Evolutionary conservation across 2,329 filamentous ascomycete species (phyloP), one percentile per base, ranked within the genome.

Genomic region (Hypoxylon sp.): DNA sequence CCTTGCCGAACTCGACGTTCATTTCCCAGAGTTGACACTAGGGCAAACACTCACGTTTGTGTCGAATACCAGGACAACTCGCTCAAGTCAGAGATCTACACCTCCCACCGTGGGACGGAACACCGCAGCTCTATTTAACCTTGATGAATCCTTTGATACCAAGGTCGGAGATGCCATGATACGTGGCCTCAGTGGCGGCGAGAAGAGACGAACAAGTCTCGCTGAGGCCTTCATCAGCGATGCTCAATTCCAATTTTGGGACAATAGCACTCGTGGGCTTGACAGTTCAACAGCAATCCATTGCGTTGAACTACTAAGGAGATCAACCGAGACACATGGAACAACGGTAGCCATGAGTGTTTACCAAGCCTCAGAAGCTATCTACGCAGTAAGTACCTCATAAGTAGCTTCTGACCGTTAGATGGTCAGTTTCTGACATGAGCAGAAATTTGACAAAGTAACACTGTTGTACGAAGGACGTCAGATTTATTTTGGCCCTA

Each of bases 31-130:
- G 71, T 72, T 93, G 60, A 85, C 81, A 1, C 88, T 92, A 20
- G 88, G 88, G 38, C 85, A 92, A 59, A 93, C 89, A 1, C 78
- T 92, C 35, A 85, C 82, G 45, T 92, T 92, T 56, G 89, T 89
- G 16, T 87, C 88, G 75, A 84, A 4, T 83, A 29, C 31, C 5
- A n/a, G n/a, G n/a, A n/a, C n/a, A n/a, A n/a, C n/a, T n/a, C n/a
- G n/a, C n/a, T n/a, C n/a, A n/a, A n/a, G n/a, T n/a, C n/a, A n/a
- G n/a, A 26, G 37, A 15, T 7, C 15, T 5, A 16, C 9, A 6
- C n/a, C n/a, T 3, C 16, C 32, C 4, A 35, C 20, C 9, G 11
- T 5, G 7, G 32, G 17, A 2, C 5, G 16, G 11, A 19, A 35
- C 3, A 17, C 21, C 19, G 5, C 37, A 9, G 83, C 29, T 3